phyloP scores from a whole-genome alignment of 495 filamentous ascomycete genomes.

The Penicillium daleae region DNA sequence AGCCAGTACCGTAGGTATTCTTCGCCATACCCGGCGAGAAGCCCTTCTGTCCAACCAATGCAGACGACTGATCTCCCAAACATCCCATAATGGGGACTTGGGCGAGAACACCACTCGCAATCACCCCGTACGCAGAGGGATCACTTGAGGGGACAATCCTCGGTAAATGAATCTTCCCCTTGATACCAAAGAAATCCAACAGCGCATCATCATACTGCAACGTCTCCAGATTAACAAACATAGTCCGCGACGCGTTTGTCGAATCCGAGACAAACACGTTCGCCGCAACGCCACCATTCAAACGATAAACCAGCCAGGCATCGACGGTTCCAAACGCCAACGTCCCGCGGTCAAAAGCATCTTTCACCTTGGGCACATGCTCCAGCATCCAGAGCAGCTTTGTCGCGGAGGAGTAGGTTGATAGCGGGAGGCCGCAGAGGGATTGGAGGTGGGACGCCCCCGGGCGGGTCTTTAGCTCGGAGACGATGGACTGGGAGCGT shows the following conservation, averaged over 20 bases:
- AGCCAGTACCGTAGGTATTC: slow-evolving; percentile 96
- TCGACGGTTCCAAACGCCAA: slow-evolving; percentile 92
- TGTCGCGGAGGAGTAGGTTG: slow-evolving; percentile 89
- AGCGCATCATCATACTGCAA: slow-evolving; percentile 83
- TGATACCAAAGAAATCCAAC: slow-evolving; percentile 81
- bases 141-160: slow-evolving; percentile 87
- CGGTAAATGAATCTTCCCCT: slow-evolving; percentile 71
- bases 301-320: slow-evolving; percentile 86
- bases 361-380: slow-evolving; percentile 70
- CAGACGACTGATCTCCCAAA: slow-evolving; percentile 91
- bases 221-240: slow-evolving; percentile 91
- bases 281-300: slow-evolving; percentile 76
- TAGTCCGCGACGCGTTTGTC: slow-evolving; percentile 92
- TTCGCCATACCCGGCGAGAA: slow-evolving; percentile 89
- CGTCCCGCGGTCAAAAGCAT: slow-evolving; percentile 77
- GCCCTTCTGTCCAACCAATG: slow-evolving; percentile 88
- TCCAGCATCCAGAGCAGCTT: slow-evolving; percentile 87
- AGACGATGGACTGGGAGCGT: slow-evolving; percentile 75
- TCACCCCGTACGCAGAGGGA: slow-evolving; percentile 67
- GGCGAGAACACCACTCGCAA: slow-evolving; percentile 66
- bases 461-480: slow-evolving; percentile 67
- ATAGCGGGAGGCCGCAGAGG: slow-evolving; percentile 86
- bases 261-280: slow-evolving; percentile 84
- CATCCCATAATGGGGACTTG: slow-evolving; percentile 81
- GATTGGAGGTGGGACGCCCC: slow-evolving; percentile 68